Conservation (phyloP, 2,329 filamentous ascomycete species). For the Botrytis squamosa region DNA sequence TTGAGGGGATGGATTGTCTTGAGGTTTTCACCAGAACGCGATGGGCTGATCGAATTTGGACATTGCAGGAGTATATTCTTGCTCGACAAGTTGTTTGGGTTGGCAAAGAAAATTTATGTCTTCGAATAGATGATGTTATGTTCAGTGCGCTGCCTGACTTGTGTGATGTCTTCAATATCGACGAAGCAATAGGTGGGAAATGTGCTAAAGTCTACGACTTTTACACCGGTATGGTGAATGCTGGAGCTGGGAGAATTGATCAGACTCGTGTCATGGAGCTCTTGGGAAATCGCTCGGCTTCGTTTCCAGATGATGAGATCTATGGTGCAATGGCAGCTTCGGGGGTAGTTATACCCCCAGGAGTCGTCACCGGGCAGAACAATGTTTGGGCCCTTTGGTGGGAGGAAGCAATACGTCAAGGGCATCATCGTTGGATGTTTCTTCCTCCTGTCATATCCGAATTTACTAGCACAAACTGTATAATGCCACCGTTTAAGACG, state of each 20-base stretch:
- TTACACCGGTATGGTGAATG: slow-evolving; percentile 15
- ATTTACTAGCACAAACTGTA: neutral
- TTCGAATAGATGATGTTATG: neutral
- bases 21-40: slow-evolving; percentile 13
- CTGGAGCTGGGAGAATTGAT: slow-evolving; percentile 11
- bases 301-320: slow-evolving; percentile 16
- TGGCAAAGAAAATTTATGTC: neutral
- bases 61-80: slow-evolving; percentile 20
- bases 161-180: slow-evolving; percentile 7
- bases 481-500: slow-evolving; percentile 10
- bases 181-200: neutral
- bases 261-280: slow-evolving; percentile 20
- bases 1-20: slow-evolving; percentile 20
- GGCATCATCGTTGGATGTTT: slow-evolving; percentile 14
- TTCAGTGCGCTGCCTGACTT: slow-evolving; percentile 6
- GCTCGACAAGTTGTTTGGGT: slow-evolving; percentile 17
- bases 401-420: slow-evolving; percentile 16
- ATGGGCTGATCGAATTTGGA: slow-evolving; percentile 22
- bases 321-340: slow-evolving; percentile 22
- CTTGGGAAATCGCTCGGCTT: slow-evolving; percentile 17
- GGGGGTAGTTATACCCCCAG: slow-evolving; percentile 11
- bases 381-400: slow-evolving; percentile 19
- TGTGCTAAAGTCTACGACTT: slow-evolving; percentile 14
- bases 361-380: neutral
- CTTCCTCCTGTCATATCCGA: slow-evolving; percentile 2